Evolutionary conservation across 208 protist species (phyloP).

Genomic region (Ichthyophonus hoferi): DNA sequence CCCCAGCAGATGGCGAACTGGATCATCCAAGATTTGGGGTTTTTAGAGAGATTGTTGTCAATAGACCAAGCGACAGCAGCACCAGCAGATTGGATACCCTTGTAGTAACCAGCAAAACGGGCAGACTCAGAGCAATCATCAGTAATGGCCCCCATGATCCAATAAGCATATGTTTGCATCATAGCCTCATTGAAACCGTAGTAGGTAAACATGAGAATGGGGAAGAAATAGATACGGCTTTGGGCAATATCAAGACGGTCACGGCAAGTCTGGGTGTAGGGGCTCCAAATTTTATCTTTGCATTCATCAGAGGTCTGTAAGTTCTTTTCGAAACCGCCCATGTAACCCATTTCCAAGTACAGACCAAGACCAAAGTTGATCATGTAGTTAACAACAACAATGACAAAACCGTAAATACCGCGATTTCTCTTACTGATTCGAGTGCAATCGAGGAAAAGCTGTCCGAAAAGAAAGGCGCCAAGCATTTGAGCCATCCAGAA

Average conservation of each 20-base stretch:
- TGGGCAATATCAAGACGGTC: no score
- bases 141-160: slow-evolving; percentile 10
- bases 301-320: no score
- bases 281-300: no score
- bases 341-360: no score
- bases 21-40: no score
- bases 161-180: slow-evolving; percentile 17
- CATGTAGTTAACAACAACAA: background rate
- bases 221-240: no score
- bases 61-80: background rate
- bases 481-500: slow-evolving; percentile 22
- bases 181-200: background rate
- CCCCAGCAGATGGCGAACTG: no score
- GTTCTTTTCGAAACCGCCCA: no score
- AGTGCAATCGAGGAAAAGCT: background rate
- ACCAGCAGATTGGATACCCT: background rate
- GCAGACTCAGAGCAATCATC: background rate
- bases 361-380: no score
- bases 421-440: background rate
- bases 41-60: no score
- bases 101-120: slow-evolving; percentile 4
- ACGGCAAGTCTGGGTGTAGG: no score
- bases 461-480: background rate
- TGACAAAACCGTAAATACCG: background rate
- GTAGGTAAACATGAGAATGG: background rate